These are phyloP conservation scores for Lachnellula arida DNA, from an alignment of 2,329 filamentous ascomycete genomes.

Conservation along the genomic window DNA sequence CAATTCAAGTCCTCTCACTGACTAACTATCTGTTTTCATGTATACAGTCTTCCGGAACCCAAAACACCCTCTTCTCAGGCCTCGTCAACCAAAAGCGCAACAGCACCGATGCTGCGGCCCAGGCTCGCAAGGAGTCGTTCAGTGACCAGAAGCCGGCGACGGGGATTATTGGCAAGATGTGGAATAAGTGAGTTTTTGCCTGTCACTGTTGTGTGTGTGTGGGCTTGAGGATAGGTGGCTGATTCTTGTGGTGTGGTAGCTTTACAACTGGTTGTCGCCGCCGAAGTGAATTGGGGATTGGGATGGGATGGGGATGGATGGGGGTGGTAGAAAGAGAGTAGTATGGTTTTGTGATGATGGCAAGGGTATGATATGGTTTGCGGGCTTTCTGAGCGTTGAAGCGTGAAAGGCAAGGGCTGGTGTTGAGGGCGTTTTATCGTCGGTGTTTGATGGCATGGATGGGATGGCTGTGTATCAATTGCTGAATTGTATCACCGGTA, in stretches of 20 bases:
- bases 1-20: background rate
- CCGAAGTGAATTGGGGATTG: constrained; percentile 7
- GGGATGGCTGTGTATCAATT: background rate
- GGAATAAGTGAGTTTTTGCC: constrained; percentile 27
- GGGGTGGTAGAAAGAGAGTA: background rate
- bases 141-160: constrained; percentile 38
- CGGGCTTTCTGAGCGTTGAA: background rate
- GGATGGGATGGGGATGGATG: background rate
- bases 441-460: background rate
- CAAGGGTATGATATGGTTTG: background rate
- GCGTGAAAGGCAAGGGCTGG: background rate
- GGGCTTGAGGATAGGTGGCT: background rate
- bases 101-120: constrained; percentile 32
- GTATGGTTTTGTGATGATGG: too few relatives aligned
- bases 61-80: constrained; percentile 30
- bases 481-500: too few relatives aligned
- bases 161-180: constrained; percentile 33
- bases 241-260: background rate
- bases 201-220: background rate
- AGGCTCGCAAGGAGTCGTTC: constrained; percentile 38
- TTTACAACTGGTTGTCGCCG: constrained; percentile 15
- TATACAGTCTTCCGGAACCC: constrained; percentile 14
- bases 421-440: background rate
- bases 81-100: constrained; percentile 42
- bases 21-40: too few relatives aligned